A percentile compares a stretch with the other conserved stretches of the same genome.
Conservation (phyloP, 2,329 filamentous ascomycete genomes). For the Nemania diffusa region DNA sequence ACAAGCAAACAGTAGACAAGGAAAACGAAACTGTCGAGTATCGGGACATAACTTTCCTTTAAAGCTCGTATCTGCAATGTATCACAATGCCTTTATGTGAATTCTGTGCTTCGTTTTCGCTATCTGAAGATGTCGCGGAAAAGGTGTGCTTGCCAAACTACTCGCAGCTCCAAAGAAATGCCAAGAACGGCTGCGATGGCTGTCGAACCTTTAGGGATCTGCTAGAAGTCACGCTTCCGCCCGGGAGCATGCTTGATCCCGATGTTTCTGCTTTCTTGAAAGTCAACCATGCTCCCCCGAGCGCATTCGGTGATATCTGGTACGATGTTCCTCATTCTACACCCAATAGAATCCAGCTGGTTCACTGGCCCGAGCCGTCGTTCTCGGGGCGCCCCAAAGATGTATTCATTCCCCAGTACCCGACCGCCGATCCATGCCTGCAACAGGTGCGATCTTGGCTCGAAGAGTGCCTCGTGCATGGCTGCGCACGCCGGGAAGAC, state of each 20-base stretch:
- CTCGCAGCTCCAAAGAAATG: slow-evolving; percentile 7
- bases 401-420: background rate
- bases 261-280: slow-evolving; percentile 7
- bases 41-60: too few relatives aligned
- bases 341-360: background rate
- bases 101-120: slow-evolving; percentile 6
- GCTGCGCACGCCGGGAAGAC: slow-evolving; percentile 2
- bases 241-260: background rate
- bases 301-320: background rate
- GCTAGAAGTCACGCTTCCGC: background rate
- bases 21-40: background rate
- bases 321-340: slow-evolving; percentile 1
- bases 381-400: background rate
- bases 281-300: background rate
- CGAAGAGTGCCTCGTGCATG: slow-evolving; percentile 2
- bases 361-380: slow-evolving; percentile 1
- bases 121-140: background rate
- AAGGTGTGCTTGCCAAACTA: background rate
- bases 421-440: background rate
- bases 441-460: background rate
- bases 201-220: slow-evolving; percentile 12
- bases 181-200: background rate
- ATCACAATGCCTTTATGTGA: background rate
- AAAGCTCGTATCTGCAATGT: too few relatives aligned
- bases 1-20: too few relatives aligned